A percentile compares a stretch with the other conserved stretches of the same genome.
These are phyloP conservation scores for Secale cereale DNA, from an alignment of 176 grass and related monocot genomes.

Conservation along the genomic window DNA sequence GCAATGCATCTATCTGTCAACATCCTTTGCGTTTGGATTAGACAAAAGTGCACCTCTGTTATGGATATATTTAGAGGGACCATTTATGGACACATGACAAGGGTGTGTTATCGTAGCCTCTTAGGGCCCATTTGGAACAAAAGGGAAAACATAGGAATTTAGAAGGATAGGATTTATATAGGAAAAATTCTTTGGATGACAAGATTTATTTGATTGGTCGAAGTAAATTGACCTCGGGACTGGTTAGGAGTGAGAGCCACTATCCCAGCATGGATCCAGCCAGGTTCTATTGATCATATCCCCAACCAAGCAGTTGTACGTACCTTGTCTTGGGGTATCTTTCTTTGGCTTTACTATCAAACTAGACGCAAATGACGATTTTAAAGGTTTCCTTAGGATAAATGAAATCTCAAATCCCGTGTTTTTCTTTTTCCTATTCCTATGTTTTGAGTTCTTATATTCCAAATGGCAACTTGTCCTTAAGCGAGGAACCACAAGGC, in stretches of 20 bases:
- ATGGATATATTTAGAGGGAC: constrained; percentile 18
- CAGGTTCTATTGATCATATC: too few species aligned
- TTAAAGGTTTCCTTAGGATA: neutral
- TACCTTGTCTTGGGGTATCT: too few species aligned
- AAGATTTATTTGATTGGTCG: too few species aligned
- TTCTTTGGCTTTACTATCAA: too few species aligned
- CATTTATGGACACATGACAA: constrained; percentile 23
- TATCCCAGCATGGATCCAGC: too few species aligned
- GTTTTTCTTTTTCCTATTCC: neutral
- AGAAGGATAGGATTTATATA: neutral
- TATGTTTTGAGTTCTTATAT: neutral
- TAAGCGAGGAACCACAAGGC: neutral
- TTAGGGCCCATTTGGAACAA: neutral
- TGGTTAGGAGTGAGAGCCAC: too few species aligned
- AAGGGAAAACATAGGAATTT: neutral
- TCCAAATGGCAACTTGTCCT: neutral
- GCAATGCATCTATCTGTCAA: constrained; percentile 3
- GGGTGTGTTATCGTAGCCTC: constrained; percentile 1
- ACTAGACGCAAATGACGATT: neutral
- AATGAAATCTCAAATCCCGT: neutral
- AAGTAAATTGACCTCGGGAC: too few species aligned
- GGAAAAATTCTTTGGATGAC: neutral
- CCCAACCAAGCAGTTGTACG: too few species aligned
- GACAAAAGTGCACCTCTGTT: constrained; percentile 26
- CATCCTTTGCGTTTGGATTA: constrained; percentile 30